Evolutionary conservation across 2,329 filamentous ascomycete genomes (phyloP).

Genomic region (Cercospora sp.): DNA sequence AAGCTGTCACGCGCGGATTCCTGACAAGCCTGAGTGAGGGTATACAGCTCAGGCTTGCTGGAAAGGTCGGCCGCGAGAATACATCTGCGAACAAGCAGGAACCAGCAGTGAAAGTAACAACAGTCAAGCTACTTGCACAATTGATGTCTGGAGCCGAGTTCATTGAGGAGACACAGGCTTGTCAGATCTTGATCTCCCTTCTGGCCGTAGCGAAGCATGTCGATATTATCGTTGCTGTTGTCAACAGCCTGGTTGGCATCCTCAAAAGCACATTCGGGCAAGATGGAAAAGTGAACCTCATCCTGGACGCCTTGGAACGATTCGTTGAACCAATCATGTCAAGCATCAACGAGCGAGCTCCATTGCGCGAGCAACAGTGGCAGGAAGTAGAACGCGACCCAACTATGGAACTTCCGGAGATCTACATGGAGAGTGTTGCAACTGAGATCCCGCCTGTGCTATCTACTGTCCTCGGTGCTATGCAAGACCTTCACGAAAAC

Average conservation of each 20-base stretch:
- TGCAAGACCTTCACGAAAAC: background rate
- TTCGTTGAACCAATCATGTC: slow-evolving; percentile 39
- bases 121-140: slow-evolving; percentile 47
- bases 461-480: slow-evolving; percentile 14
- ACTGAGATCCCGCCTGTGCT: slow-evolving; percentile 15
- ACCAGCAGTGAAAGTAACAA: slow-evolving; percentile 44
- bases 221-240: slow-evolving; percentile 41
- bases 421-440: slow-evolving; percentile 24
- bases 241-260: slow-evolving; percentile 41
- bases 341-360: slow-evolving; percentile 40
- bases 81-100: background rate
- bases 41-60: slow-evolving; percentile 36
- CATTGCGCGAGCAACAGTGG: slow-evolving; percentile 40
- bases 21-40: slow-evolving; percentile 36
- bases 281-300: slow-evolving; percentile 18
- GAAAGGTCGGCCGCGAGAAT: slow-evolving; percentile 27
- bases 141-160: slow-evolving; percentile 40
- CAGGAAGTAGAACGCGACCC: slow-evolving; percentile 25
- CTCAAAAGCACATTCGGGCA: slow-evolving; percentile 23
- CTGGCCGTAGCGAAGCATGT: slow-evolving; percentile 39
- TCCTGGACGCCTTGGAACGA: slow-evolving; percentile 34
- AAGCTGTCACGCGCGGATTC: slow-evolving; percentile 35
- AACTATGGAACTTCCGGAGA: slow-evolving; percentile 26
- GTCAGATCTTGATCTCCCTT: slow-evolving; percentile 39
- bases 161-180: slow-evolving; percentile 36